Evolutionary conservation across 106 monocot genomes (phyloP).

Genomic region (Hemerocallis citrina): DNA sequence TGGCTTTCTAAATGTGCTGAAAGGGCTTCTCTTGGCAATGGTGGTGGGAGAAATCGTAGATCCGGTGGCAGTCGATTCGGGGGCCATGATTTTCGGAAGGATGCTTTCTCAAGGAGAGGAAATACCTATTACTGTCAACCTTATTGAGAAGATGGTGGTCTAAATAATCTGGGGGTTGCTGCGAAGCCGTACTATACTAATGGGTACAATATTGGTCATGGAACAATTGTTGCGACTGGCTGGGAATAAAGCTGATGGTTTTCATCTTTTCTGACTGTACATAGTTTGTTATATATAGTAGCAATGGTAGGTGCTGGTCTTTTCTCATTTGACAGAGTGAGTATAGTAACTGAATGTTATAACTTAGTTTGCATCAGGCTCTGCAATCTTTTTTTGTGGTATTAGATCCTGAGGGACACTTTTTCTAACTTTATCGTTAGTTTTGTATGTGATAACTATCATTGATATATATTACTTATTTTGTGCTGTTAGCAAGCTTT

Average conservation of each 20-base stretch:
- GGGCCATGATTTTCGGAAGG: conserved; percentile 20
- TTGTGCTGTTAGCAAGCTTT: too few relatives aligned
- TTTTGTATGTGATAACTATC: too few relatives aligned
- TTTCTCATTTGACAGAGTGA: too few relatives aligned
- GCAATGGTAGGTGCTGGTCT: too few relatives aligned
- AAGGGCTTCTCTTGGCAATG: conserved; percentile 14
- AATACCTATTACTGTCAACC: background rate
- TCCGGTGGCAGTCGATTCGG: conserved; percentile 17
- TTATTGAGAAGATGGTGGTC: background rate
- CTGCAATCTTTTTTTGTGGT: too few relatives aligned
- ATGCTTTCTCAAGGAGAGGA: conserved; percentile 1
- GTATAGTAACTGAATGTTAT: too few relatives aligned
- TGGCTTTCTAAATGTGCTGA: conserved; percentile 35
- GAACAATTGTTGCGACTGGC: background rate
- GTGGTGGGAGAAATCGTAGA: conserved; percentile 13
- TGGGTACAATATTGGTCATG: background rate
- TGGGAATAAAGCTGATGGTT: conserved; percentile 4
- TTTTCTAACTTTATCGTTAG: too few relatives aligned
- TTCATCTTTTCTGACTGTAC: too few relatives aligned
- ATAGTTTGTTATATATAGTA: too few relatives aligned
- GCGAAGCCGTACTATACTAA: background rate
- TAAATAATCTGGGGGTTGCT: background rate
- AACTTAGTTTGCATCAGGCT: too few relatives aligned
- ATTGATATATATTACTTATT: too few relatives aligned
- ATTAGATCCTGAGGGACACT: too few relatives aligned